A percentile compares a stretch with the other conserved stretches of the same genome.
phyloP scores from a whole-genome alignment of 2,329 filamentous ascomycete species.

The Anisogramma anomala region DNA sequence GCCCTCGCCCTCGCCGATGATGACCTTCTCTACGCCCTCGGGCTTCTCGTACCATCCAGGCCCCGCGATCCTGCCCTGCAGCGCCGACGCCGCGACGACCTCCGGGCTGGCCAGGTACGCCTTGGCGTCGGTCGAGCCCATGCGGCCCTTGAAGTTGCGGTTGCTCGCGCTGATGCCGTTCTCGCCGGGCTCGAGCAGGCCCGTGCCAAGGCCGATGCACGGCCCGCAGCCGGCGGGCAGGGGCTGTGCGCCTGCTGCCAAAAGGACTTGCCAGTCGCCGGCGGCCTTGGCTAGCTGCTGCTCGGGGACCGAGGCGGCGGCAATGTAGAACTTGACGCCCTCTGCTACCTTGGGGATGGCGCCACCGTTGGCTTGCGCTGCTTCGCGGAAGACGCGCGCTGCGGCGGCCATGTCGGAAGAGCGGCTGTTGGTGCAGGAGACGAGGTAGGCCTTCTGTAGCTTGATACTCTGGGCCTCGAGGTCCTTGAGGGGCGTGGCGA shows the following conservation, averaged over 20 bases:
- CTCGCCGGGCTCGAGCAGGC: conserved; percentile 73
- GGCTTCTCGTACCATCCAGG: conserved; percentile 67
- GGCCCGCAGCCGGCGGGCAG: conserved; percentile 65
- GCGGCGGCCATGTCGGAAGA: conserved; percentile 72
- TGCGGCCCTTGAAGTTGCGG: conserved; percentile 83
- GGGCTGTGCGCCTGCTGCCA: conserved; percentile 60
- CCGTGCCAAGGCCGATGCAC: conserved; percentile 72
- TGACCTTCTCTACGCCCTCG: conserved; percentile 53
- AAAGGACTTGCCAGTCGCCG: conserved; percentile 73
- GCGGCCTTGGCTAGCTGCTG: conserved; percentile 65
- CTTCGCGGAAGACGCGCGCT: conserved; percentile 74
- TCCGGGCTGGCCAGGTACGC: conserved; percentile 85
- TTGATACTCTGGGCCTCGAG: conserved; percentile 64
- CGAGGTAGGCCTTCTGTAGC: conserved; percentile 88
- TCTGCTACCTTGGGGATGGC: conserved; percentile 57
- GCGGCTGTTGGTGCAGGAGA: conserved; percentile 84
- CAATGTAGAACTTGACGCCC: conserved; percentile 78
- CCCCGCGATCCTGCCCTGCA: conserved; percentile 57
- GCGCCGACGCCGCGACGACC: conserved; percentile 79
- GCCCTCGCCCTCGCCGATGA: conserved; percentile 61
- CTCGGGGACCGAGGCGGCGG: conserved; percentile 70
- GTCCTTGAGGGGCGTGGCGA: conserved; percentile 65
- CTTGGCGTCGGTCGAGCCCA: conserved; percentile 69
- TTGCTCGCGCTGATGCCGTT: conserved; percentile 76
- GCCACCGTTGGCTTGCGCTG: conserved; percentile 44